Percentiles rank a stretch among this genome's conserved stretches.
Evolutionary conservation across 2,329 filamentous ascomycete genomes (phyloP).

Genomic region (Microsporum canis): DNA sequence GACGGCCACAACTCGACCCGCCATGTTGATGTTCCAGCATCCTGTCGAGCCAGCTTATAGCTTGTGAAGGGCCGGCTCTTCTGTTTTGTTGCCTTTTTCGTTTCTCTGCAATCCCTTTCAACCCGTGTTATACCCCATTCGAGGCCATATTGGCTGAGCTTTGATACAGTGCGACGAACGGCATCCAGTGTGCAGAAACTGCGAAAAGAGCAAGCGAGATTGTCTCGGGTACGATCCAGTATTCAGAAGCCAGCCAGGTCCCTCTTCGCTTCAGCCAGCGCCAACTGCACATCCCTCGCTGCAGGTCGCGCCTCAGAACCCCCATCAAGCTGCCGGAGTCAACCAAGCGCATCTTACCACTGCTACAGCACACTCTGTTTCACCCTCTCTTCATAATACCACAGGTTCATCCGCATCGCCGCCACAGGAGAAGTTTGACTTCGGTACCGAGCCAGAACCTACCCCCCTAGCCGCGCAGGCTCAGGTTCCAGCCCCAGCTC

Average conservation of each 20-base stretch:
- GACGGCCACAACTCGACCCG: background rate
- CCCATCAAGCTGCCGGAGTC: slow-evolving; percentile 23
- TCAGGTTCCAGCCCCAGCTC: background rate
- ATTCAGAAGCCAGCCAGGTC: slow-evolving; percentile 60
- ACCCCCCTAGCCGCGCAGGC: background rate
- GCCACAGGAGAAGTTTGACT: slow-evolving; percentile 1
- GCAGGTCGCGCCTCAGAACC: slow-evolving; percentile 31
- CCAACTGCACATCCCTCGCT: slow-evolving; percentile 34
- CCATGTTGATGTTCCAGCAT: background rate
- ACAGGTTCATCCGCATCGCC: slow-evolving; percentile 1
- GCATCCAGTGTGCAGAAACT: slow-evolving; percentile 73
- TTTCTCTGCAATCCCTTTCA: background rate
- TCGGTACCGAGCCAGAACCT: background rate
- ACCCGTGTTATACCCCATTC: slow-evolving; percentile 6
- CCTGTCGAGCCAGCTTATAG: background rate
- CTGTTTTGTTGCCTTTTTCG: background rate
- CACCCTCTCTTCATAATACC: slow-evolving; percentile 6
- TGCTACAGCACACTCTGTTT: slow-evolving; percentile 5
- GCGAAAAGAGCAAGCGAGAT: slow-evolving; percentile 56
- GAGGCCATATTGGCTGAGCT: background rate
- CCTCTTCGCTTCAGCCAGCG: slow-evolving; percentile 56
- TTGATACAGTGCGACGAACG: slow-evolving; percentile 76
- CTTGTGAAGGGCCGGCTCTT: background rate
- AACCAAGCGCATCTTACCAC: background rate
- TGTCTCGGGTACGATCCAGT: slow-evolving; percentile 58